phyloP scores from a whole-genome alignment of 75 land plant species.

The Pseudotsuga menziesii region DNA sequence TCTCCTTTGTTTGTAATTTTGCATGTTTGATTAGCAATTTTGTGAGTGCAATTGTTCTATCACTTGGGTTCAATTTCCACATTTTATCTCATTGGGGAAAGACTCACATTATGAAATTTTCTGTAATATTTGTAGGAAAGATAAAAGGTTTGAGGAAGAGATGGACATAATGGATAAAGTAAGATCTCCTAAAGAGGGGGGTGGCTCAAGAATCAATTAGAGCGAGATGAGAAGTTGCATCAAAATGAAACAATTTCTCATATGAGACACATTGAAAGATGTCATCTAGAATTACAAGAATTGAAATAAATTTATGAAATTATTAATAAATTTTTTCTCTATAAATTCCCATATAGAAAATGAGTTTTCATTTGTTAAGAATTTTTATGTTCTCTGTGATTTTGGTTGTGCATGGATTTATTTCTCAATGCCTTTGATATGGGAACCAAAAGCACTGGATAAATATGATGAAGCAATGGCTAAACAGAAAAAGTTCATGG shows the following conservation, averaged over 20 bases:
- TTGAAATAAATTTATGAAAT: background rate
- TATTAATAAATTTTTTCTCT: background rate
- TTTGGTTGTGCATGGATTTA: background rate
- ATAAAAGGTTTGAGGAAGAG: background rate
- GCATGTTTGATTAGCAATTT: too few relatives aligned
- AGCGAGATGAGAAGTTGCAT: conserved; percentile 7
- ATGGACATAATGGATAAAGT: background rate
- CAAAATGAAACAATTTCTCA: background rate
- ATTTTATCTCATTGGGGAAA: background rate
- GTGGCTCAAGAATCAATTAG: background rate
- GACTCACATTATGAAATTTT: background rate
- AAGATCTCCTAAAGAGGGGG: background rate
- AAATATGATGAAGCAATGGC: background rate
- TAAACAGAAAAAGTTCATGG: conserved; percentile 4
- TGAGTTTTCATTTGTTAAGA: background rate
- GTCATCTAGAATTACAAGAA: conserved; percentile 1
- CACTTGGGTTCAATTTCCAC: too few relatives aligned
- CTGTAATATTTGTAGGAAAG: conserved; percentile 3
- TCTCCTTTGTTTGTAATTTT: too few relatives aligned
- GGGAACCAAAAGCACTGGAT: conserved; percentile 3
- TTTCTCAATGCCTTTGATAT: background rate
- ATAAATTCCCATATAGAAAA: background rate
- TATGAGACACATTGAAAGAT: background rate
- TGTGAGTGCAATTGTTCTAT: too few relatives aligned
- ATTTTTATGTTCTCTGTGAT: background rate